These are phyloP conservation scores for Debaryomyces tyrocola DNA, from an alignment of 805 yeast genomes.

Conservation along the genomic window DNA sequence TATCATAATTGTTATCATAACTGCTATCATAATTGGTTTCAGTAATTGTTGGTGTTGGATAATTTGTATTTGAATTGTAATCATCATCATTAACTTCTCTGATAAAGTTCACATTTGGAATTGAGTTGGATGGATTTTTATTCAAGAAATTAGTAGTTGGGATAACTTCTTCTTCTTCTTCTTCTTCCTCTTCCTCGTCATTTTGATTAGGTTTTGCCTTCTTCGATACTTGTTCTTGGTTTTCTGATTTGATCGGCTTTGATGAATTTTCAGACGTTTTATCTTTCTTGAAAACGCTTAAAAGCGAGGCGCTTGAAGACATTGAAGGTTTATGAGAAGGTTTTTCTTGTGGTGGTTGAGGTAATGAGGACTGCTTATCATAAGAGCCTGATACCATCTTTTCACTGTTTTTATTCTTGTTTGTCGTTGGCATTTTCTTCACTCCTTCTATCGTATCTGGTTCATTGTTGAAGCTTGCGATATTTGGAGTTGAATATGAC, in stretches of 20 bases:
- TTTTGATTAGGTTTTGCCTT: not conserved
- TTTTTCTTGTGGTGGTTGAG: not conserved
- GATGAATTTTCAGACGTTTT: constrained; percentile 18
- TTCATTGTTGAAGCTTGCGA: constrained; percentile 10
- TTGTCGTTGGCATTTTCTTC: not conserved
- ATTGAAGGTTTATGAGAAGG: not conserved
- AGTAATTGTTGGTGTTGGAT: not conserved
- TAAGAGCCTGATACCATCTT: not conserved
- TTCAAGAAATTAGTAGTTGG: too few relatives aligned
- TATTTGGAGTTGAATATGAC: constrained; percentile 33
- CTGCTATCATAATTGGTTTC: not conserved
- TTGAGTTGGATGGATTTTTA: constrained; percentile 7
- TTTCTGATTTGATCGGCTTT: not conserved
- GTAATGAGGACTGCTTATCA: not conserved
- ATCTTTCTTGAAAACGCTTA: constrained; percentile 22
- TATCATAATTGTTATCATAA: not conserved
- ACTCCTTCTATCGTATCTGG: not conserved
- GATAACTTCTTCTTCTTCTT: too few relatives aligned
- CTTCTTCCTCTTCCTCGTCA: not conserved
- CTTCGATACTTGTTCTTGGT: not conserved
- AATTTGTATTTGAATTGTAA: constrained; percentile 2
- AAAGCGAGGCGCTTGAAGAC: constrained; percentile 7
- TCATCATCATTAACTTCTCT: constrained; percentile 29
- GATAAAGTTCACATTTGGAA: constrained; percentile 21
- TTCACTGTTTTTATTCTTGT: not conserved